A percentile compares a stretch with the other conserved stretches of the same genome.
These are phyloP conservation scores for Phoma herbarum DNA, from an alignment of 2,329 filamentous ascomycete genomes.

Conservation along the genomic window DNA sequence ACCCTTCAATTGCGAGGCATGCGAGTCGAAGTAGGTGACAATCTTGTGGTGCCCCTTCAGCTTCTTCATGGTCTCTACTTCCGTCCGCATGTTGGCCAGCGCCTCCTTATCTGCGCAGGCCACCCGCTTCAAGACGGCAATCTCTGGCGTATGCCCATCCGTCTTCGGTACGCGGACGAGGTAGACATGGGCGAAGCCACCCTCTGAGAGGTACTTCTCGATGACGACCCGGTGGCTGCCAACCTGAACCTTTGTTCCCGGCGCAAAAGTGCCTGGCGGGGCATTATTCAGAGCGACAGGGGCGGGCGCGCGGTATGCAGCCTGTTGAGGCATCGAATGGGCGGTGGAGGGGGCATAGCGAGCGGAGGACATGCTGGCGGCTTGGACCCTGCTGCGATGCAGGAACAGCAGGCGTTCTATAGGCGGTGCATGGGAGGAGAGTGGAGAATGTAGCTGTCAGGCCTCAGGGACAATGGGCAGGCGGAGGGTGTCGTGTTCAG, in stretches of 20 bases:
- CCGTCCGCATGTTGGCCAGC: conserved; percentile 93
- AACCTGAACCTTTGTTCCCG: conserved; percentile 96
- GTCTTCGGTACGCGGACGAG: conserved; percentile 82
- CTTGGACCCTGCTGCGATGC: conserved; percentile 47
- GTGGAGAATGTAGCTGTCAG: conserved; percentile 16
- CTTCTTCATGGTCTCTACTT: conserved; percentile 99
- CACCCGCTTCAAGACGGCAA: conserved; percentile 90
- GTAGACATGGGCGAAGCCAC: conserved; percentile 98
- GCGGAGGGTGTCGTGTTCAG: conserved; percentile 32
- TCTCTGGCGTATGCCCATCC: conserved; percentile 78
- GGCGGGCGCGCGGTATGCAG: conserved; percentile 47
- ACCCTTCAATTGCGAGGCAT: conserved; percentile 90
- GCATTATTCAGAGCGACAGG: conserved; percentile 47
- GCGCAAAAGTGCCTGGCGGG: conserved; percentile 79
- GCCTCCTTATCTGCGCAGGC: conserved; percentile 96
- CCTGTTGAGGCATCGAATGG: conserved; percentile 47
- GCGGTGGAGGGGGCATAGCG: conserved; percentile 49
- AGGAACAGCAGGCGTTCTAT: conserved; percentile 42
- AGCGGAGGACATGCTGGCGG: conserved; percentile 51
- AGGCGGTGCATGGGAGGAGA: conserved; percentile 42
- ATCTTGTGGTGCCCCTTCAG: conserved; percentile 96
- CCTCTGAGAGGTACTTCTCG: conserved; percentile 97
- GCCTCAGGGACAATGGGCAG: conserved; percentile 25
- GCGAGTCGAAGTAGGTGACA: conserved; percentile 97
- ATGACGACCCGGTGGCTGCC: conserved; percentile 92